Evolutionary conservation across 768 basidiomycete genomes (phyloP).

Genomic region (Tricholoma hemisulphureum): DNA sequence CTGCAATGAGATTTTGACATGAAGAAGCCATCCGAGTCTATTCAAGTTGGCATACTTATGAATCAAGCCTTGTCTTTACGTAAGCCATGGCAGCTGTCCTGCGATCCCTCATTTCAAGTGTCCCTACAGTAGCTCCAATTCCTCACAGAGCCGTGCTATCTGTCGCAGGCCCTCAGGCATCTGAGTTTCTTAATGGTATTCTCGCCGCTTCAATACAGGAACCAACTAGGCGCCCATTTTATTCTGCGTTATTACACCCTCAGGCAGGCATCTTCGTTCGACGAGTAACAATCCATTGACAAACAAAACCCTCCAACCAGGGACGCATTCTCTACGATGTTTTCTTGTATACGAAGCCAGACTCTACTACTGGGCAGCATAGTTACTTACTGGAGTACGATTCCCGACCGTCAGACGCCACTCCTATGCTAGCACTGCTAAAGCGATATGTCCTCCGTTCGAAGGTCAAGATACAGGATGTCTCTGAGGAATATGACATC

Average conservation of each 20-base stretch:
- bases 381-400: conserved; percentile 77
- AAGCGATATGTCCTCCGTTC: conserved; percentile 86
- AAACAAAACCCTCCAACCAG: conserved; percentile 38
- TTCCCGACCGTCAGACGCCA: conserved; percentile 54
- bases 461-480: conserved; percentile 81
- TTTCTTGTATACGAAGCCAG: conserved; percentile 71
- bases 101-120: conserved; percentile 43
- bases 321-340: conserved; percentile 88
- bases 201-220: conserved; percentile 50
- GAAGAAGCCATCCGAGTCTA: conserved; percentile 65
- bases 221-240: conserved; percentile 52
- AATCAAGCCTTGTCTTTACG: not conserved
- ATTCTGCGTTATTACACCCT: conserved; percentile 74
- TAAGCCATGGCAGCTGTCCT: conserved; percentile 38
- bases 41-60: not conserved
- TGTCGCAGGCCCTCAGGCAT: conserved; percentile 76
- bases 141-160: conserved; percentile 68
- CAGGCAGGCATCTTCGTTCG: conserved; percentile 50
- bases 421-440: conserved; percentile 64
- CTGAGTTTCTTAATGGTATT: conserved; percentile 80
- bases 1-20: conserved; percentile 72
- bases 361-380: conserved; percentile 35
- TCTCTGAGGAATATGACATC: conserved; percentile 73
- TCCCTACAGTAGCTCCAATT: conserved; percentile 59
- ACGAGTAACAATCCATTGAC: conserved; percentile 6